Percentiles rank a stretch among this genome's conserved stretches.
Conservation (phyloP, 2,329 filamentous ascomycete genomes). For the Fusarium ambrosium region DNA sequence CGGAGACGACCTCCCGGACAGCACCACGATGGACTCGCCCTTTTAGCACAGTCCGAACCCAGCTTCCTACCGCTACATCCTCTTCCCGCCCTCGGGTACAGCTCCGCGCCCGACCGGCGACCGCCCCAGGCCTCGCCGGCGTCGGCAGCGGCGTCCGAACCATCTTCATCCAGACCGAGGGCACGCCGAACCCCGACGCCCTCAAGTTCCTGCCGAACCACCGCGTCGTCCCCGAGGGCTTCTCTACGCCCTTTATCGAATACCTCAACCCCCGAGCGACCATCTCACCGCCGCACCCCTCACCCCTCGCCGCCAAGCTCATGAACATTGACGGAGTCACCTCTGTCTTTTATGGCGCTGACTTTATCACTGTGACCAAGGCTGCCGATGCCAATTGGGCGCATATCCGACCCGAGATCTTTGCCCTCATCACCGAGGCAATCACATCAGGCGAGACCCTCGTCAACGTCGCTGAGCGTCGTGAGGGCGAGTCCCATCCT, state of each 20-base stretch:
- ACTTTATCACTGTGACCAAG: slow-evolving; percentile 98
- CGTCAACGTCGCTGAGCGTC: slow-evolving; percentile 78
- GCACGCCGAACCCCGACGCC: slow-evolving; percentile 93
- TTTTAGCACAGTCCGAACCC: slow-evolving; percentile 45
- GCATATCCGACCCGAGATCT: slow-evolving; percentile 94
- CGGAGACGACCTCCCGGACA: slow-evolving; percentile 39
- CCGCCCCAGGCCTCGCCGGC: slow-evolving; percentile 41
- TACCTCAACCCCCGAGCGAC: slow-evolving; percentile 92
- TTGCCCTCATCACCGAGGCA: slow-evolving; percentile 93
- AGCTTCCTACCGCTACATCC: slow-evolving; percentile 35
- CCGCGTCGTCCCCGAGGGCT: slow-evolving; percentile 80
- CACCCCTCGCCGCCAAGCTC: slow-evolving; percentile 88
- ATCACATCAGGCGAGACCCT: slow-evolving; percentile 87
- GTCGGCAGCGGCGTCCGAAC: slow-evolving; percentile 68
- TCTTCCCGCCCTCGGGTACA: slow-evolving; percentile 41
- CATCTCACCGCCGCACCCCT: slow-evolving; percentile 88
- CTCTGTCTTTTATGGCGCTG: slow-evolving; percentile 91
- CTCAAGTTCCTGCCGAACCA: slow-evolving; percentile 97
- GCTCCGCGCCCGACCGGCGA: slow-evolving; percentile 20
- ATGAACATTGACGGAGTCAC: slow-evolving; percentile 96
- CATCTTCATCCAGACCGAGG: slow-evolving; percentile 98
- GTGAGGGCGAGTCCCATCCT: slow-evolving; percentile 61
- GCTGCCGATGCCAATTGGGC: slow-evolving; percentile 90
- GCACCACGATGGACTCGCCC: slow-evolving; percentile 47
- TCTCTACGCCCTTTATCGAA: slow-evolving; percentile 86